A percentile compares a stretch with the other conserved stretches of the same genome.
Conservation (phyloP, 2,329 filamentous ascomycete species). For the Xylariaceae sp. region DNA sequence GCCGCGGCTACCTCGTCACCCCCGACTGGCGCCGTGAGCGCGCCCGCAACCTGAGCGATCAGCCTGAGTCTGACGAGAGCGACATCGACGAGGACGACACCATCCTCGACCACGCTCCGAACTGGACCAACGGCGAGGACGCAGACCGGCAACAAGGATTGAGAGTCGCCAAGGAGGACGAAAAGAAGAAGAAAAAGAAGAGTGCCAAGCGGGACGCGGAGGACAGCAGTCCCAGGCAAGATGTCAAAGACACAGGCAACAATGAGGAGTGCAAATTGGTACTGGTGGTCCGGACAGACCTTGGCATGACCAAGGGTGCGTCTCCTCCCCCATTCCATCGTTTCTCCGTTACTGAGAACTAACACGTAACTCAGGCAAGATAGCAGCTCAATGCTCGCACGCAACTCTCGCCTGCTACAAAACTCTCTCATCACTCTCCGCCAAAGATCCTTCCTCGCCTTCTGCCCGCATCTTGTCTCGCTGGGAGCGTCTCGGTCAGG, state of each 20-base stretch:
- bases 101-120: slow-evolving; percentile 61
- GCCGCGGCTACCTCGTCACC: slow-evolving; percentile 56
- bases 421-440: slow-evolving; percentile 56
- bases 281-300: slow-evolving; percentile 84
- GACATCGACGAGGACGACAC: slow-evolving; percentile 59
- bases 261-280: slow-evolving; percentile 92
- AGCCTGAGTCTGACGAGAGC: slow-evolving; percentile 65
- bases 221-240: slow-evolving; percentile 30
- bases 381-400: slow-evolving; percentile 90
- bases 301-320: slow-evolving; percentile 95
- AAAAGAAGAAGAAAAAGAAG: slow-evolving; percentile 20
- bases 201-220: slow-evolving; percentile 29
- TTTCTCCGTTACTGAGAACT: background rate
- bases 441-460: slow-evolving; percentile 45
- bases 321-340: slow-evolving; percentile 7
- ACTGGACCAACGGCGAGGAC: slow-evolving; percentile 59
- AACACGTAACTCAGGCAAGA: slow-evolving; percentile 65
- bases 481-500: slow-evolving; percentile 85
- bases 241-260: slow-evolving; percentile 25
- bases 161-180: slow-evolving; percentile 21
- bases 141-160: slow-evolving; percentile 57
- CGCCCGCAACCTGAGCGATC: slow-evolving; percentile 51
- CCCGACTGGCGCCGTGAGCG: slow-evolving; percentile 53
- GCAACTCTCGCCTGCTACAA: slow-evolving; percentile 99
- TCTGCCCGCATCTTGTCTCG: slow-evolving; percentile 64